Evolutionary conservation across 352 stramenopile species (phyloP), one percentile per base, ranked within the genome.

Genomic region (Phytophthora multivora): DNA sequence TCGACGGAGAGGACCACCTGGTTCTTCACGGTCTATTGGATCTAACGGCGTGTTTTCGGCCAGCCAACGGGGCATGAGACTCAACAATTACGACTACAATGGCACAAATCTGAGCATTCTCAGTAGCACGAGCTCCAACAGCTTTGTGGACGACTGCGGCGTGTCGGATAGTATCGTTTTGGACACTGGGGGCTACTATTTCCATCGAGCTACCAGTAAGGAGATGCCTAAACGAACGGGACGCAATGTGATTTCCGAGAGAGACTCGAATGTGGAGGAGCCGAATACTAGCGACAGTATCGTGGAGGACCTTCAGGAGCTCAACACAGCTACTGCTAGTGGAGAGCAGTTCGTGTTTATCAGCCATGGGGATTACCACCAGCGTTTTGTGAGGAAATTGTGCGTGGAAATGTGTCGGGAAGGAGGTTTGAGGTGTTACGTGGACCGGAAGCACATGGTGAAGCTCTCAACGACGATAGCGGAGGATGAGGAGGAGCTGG

Each of bases 261-360:
- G 50, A 52, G 55, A 59, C 3, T 66, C 60, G 13, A 71, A 63
- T 13, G 9, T 52, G 2, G 50, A 73, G 13, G 61, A 60, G 5
- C 63, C 54, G 0, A 53, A 48, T n/a, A 59, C 54, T 7, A 77
- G 51, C 35, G 80, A 86, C 7, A 88, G 73, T 41, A 83, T 92
- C 19, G 59, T 92, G 11, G 83, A 89, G 51, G 73, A 77, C 4
- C 79, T 82, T 26, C 58, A 88, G 25, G 77, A 89, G 36, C 48
- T 88, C 1, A 79, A 75, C 48, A 77, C 67, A 1, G 73, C 78
- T 6, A 80, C 81, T 12, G 75, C 80, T 1, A 77, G 73, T 8
- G 83, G 84, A 1, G 73, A 89, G 38, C 81, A 91, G 39, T 95
- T 92, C 50, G 83, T 95, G 4, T 95, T 93, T 48, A 92, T 95